A percentile compares a stretch with the other conserved stretches of the same genome.
These are phyloP conservation scores for Nicotiana attenuata DNA, from an alignment of 257 asterid genomes.

Conservation along the genomic window DNA sequence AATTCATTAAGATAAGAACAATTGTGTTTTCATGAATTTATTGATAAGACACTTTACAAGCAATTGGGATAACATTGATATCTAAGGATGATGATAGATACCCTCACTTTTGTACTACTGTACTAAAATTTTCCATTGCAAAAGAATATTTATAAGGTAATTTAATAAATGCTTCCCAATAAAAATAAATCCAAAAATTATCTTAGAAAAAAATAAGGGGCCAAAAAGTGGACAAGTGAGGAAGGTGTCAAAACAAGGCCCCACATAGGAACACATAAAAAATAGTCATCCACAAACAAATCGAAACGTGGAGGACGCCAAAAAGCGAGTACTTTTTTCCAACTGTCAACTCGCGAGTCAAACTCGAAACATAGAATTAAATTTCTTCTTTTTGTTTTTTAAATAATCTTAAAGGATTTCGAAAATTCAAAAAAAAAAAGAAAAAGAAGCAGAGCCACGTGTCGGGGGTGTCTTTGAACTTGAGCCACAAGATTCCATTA, in stretches of 20 bases:
- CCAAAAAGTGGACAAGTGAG: background rate
- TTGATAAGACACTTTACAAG: background rate
- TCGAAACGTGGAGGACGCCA: slow-evolving; percentile 16
- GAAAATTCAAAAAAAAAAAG: background rate
- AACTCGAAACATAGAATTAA: background rate
- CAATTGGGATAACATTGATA: background rate
- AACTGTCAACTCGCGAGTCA: slow-evolving; percentile 18
- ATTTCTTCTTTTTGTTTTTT: too few species aligned
- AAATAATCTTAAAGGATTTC: background rate
- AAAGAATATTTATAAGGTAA: background rate
- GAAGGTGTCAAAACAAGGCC: background rate
- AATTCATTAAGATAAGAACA: background rate
- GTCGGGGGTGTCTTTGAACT: slow-evolving; percentile 44
- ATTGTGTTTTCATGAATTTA: background rate
- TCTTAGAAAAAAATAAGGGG: background rate
- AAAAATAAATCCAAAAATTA: background rate
- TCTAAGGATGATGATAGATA: background rate
- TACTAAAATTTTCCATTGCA: background rate
- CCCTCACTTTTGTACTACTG: background rate
- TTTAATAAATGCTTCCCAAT: background rate
- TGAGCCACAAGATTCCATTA: slow-evolving; percentile 60
- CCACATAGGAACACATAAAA: background rate
- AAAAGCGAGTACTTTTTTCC: slow-evolving; percentile 3
- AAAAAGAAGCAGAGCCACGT: slow-evolving; percentile 52
- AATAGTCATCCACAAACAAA: slow-evolving; percentile 11